These are phyloP conservation scores for Populus alba DNA, from an alignment of 345 rosid genomes.

Conservation along the genomic window DNA sequence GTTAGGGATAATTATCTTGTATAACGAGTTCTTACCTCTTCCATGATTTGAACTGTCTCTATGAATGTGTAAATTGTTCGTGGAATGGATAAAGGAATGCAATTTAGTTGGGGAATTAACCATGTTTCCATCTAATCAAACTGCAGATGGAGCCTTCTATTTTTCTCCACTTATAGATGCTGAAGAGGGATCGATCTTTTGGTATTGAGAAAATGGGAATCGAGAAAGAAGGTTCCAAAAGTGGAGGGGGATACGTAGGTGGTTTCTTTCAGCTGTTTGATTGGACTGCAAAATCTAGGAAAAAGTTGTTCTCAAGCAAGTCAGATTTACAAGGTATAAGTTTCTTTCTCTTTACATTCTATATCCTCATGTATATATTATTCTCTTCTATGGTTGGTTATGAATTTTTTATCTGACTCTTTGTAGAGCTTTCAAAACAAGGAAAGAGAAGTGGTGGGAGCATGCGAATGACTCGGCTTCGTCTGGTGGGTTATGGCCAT, in stretches of 20 bases:
- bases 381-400: conserved; percentile 6
- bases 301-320: conserved; percentile 82
- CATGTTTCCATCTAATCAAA: conserved; percentile 7
- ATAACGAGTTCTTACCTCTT: background rate
- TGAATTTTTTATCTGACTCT: conserved; percentile 4
- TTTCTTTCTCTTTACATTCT: background rate
- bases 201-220: conserved; percentile 44
- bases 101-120: conserved; percentile 6
- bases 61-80: background rate
- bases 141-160: conserved; percentile 26
- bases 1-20: background rate
- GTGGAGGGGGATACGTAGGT: conserved; percentile 68
- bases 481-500: conserved; percentile 34
- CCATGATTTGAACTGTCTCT: background rate
- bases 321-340: conserved; percentile 60
- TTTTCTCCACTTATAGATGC: conserved; percentile 11
- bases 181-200: conserved; percentile 4
- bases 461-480: conserved; percentile 55
- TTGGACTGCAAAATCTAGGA: conserved; percentile 92
- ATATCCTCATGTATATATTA: background rate
- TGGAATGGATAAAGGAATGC: background rate
- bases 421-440: conserved; percentile 52
- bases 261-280: conserved; percentile 89
- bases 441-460: conserved; percentile 64
- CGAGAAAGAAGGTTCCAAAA: conserved; percentile 59